Evolutionary conservation across 768 basidiomycete species (phyloP), one percentile per base, ranked within the genome.

Genomic region (Exsudoporus frostii): DNA sequence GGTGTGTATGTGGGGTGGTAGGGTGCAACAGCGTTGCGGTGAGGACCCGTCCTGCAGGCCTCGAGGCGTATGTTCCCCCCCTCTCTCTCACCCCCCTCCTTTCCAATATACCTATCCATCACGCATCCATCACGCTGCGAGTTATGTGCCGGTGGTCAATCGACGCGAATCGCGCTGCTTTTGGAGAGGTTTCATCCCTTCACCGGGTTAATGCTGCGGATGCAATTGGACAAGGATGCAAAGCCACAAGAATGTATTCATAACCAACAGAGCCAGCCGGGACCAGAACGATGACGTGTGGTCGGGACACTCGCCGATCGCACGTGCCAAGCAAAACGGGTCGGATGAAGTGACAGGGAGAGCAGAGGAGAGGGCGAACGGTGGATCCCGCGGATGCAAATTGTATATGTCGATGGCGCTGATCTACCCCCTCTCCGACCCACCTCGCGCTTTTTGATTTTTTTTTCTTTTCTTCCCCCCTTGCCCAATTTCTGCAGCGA

Each of bases 171-270:
- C 43, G 25, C 20, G 37, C 33, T 47, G 14, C 24, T 22, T 52
- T 33, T 37, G 44, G 48, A 15, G 22, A 3, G 42, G 27, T 17
- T 33, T 1, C 10, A 30, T 37, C 17, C 30, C 46, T 45, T 45
- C 29, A 49, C 41, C 24, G 33, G 44, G 51, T 50, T 32, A n/a
- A 27, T 30, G 17, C 36, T 50, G 37, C 30, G 45, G 50, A 45
- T 53, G 34, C 54, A 44, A 45, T 37, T 52, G 39, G 27, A 33
- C 17, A 19, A 37, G 19, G 24, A 10, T 19, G 30, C 32, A 29
- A 45, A 61, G 65, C 53, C 56, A 61, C 59, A 53, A 19, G 22
- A 58, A 66, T 55, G 61, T 22, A 62, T 42, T 19, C 20, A 1
- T 38, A 8, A 24, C 32, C 33, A 24, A 53, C 44, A 41, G 30